Conservation (phyloP, 176 grass and related monocot species). For the Alopecurus myosuroides region DNA sequence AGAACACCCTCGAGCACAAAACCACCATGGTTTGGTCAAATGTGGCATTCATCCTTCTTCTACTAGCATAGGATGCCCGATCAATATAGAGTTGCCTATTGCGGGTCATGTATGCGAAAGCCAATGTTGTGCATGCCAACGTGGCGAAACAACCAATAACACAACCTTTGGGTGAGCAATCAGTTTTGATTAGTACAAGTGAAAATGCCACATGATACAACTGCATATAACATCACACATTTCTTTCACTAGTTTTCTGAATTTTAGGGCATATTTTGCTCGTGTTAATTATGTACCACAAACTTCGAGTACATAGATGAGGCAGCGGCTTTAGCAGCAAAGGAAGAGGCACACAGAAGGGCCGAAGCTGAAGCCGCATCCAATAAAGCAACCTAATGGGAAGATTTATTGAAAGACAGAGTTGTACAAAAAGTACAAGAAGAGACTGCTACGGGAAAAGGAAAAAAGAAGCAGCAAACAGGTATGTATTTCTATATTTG, state of each 20-base stretch:
- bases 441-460: slow-evolving; percentile 91
- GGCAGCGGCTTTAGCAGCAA: slow-evolving; percentile 82
- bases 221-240: neutral
- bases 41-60: neutral
- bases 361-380: slow-evolving; percentile 55
- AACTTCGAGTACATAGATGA: slow-evolving; percentile 96
- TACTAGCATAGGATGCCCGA: neutral
- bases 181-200: neutral
- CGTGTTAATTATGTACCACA: slow-evolving; percentile 38
- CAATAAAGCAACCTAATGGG: slow-evolving; percentile 77
- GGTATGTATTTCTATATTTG: slow-evolving; percentile 32
- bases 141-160: neutral
- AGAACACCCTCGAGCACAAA: neutral
- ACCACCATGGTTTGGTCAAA: slow-evolving; percentile 8
- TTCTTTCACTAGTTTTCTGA: neutral
- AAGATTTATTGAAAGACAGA: slow-evolving; percentile 80
- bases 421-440: slow-evolving; percentile 87
- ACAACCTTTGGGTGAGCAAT: neutral
- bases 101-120: neutral
- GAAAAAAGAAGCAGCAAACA: slow-evolving; percentile 99
- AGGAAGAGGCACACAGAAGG: slow-evolving; percentile 75
- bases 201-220: slow-evolving; percentile 9
- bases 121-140: neutral
- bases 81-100: neutral
- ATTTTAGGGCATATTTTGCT: slow-evolving; percentile 10